A percentile compares a stretch with the other conserved stretches of the same genome.
These are phyloP conservation scores for Rhizopus stolonifer DNA, from an alignment of 371 early-diverging fungal species.

Conservation along the genomic window DNA sequence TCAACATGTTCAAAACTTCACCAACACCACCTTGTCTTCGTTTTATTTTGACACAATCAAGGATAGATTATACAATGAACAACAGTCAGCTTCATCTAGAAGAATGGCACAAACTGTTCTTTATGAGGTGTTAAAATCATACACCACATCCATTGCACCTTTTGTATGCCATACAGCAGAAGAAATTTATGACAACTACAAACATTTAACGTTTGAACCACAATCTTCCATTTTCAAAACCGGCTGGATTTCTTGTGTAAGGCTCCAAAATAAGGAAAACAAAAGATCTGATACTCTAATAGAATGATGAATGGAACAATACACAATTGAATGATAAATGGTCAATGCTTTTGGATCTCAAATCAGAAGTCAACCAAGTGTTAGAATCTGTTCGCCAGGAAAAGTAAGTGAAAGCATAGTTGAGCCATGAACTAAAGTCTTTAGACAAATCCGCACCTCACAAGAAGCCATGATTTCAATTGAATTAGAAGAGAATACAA, in stretches of 20 bases:
- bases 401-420: slow-evolving; percentile 38
- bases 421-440: neutral
- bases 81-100: slow-evolving; percentile 37
- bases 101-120: slow-evolving; percentile 71
- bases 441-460: slow-evolving; percentile 53
- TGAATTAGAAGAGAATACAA: slow-evolving; percentile 19
- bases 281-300: neutral
- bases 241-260: slow-evolving; percentile 59
- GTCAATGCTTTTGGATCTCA: slow-evolving; percentile 54
- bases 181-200: slow-evolving; percentile 73
- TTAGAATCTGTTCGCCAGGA: slow-evolving; percentile 69
- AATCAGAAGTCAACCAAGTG: slow-evolving; percentile 62
- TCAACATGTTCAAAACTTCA: slow-evolving; percentile 68
- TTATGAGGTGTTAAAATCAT: slow-evolving; percentile 65
- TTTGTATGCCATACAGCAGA: slow-evolving; percentile 76
- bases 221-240: slow-evolving; percentile 63
- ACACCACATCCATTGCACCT: slow-evolving; percentile 67
- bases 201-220: slow-evolving; percentile 36
- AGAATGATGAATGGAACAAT: slow-evolving; percentile 56
- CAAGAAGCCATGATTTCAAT: slow-evolving; percentile 56
- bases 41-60: slow-evolving; percentile 86
- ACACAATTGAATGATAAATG: slow-evolving; percentile 53
- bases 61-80: slow-evolving; percentile 77
- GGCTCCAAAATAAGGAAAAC: neutral
- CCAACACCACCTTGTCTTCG: slow-evolving; percentile 68